Evolutionary conservation across 192 early-diverging fungal species (phyloP).

Genomic region (Coemansia sp.): DNA sequence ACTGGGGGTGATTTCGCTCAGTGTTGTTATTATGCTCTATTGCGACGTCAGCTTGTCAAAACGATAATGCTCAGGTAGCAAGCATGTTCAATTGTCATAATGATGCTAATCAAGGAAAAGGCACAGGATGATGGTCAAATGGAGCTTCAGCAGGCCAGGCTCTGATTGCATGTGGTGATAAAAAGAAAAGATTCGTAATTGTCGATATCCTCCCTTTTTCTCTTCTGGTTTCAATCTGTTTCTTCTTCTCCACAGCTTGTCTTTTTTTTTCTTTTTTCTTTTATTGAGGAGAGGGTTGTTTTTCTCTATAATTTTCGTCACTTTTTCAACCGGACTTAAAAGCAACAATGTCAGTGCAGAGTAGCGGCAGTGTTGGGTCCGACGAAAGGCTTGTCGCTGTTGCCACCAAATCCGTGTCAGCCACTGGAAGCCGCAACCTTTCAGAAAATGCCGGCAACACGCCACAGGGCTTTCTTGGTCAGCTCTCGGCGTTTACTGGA

Average conservation of each 20-base stretch:
- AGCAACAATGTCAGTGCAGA: not conserved
- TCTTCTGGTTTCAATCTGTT: not conserved
- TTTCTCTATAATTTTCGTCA: not conserved
- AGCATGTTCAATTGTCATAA: no score
- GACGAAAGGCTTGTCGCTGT: not conserved
- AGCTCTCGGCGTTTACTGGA: slow-evolving; percentile 4
- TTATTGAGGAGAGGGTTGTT: no score
- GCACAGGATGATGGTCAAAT: no score
- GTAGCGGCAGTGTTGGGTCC: not conserved
- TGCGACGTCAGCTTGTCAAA: no score
- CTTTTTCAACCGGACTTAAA: no score
- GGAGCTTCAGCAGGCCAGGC: no score
- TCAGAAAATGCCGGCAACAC: not conserved
- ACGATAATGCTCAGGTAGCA: no score
- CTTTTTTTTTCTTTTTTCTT: not conserved
- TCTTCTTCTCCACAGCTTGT: not conserved
- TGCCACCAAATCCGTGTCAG: not conserved
- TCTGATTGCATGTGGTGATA: no score
- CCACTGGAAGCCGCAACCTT: not conserved
- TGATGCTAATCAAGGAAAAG: no score
- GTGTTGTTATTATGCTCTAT: no score
- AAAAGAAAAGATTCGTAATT: no score
- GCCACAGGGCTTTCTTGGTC: slow-evolving; percentile 1
- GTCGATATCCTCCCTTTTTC: not conserved
- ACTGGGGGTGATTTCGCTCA: no score